phyloP scores from a whole-genome alignment of 2,329 filamentous ascomycete genomes.

The Fusarium sp. region DNA sequence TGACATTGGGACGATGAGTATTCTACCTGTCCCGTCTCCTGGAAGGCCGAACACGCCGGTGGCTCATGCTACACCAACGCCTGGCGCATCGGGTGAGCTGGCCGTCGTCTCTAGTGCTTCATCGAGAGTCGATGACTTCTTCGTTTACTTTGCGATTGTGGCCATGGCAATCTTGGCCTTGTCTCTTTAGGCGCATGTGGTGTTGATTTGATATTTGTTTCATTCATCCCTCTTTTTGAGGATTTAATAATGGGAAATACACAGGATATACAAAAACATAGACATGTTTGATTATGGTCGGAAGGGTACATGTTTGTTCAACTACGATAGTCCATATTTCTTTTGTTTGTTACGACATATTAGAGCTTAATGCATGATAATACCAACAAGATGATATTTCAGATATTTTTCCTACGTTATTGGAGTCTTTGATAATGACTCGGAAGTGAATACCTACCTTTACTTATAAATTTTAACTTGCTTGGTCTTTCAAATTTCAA shows the following conservation, averaged over 20 bases:
- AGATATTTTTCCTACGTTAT: neutral
- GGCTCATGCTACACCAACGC: constrained; percentile 20
- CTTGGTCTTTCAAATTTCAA: constrained; percentile 46
- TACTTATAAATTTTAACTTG: neutral
- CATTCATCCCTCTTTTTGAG: neutral
- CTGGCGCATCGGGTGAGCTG: constrained; percentile 16
- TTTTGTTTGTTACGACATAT: constrained; percentile 28
- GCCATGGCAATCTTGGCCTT: constrained; percentile 22
- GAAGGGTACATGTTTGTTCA: constrained; percentile 18
- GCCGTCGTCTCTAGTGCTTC: constrained; percentile 9
- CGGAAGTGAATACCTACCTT: neutral
- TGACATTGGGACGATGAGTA: constrained; percentile 11
- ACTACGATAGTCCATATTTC: constrained; percentile 5
- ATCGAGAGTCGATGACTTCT: constrained; percentile 24
- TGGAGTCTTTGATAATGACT: neutral
- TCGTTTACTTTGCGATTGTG: constrained; percentile 21
- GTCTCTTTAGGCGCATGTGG: constrained; percentile 12
- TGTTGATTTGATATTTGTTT: neutral
- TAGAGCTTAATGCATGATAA: constrained; percentile 18
- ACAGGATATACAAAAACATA: constrained; percentile 5
- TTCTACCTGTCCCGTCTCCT: constrained; percentile 11
- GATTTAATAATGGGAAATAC: constrained; percentile 6
- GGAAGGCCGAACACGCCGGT: neutral
- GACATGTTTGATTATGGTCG: neutral
- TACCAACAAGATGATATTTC: neutral